Base-by-base conservation (phyloP, 140 eudicot species). In the Cichorium intybus region DNA sequence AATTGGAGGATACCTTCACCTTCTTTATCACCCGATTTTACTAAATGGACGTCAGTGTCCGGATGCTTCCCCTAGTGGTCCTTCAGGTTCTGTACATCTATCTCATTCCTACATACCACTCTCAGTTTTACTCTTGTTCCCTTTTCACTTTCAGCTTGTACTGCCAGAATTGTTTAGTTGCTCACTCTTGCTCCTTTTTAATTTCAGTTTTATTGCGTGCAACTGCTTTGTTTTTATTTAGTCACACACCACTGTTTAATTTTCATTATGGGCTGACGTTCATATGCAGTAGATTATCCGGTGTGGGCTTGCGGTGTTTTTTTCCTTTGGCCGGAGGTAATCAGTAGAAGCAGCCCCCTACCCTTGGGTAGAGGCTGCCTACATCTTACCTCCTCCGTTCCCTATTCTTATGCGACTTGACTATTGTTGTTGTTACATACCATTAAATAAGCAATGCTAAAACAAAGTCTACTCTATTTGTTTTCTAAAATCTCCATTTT, bases 1-100 rank as follows among this genome's bases (percentile, higher is more conserved):
- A 52, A 83, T 88, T 20, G 89, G 85, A 56, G 97, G 87, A 65
- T 77, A 52, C 28, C 86, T 93, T 77, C 97, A 93, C 82, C 80
- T 93, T 41, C 79, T 93, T 15, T 93, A 93, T 82, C 99, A 93
- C 80, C 99, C 99, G 31, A 79, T 77, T 69, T 84, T 93, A 74
- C 90, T 93, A 6, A 88, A 50, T 56, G 98, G 98, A 1, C 93
- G 95, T 50, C 84, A 68, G 35, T 93, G 99, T 80, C 92, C 86
- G 16, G 99, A 93, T 93, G 99, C 94, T 82, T 88, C 99, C 45
- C 99, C 97, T 55, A 72, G 90, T 63, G 97, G 99, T 60, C 84
- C 93, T 73, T 66, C 99, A 88, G 99, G 99, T 92, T 52, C 50
- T 33, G 20, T 62, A 28, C 41, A 49, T 53, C 52, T 66, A 22